Base-by-base conservation (phyloP, 345 rosid genomes). In the Hibiscus syriacus region DNA sequence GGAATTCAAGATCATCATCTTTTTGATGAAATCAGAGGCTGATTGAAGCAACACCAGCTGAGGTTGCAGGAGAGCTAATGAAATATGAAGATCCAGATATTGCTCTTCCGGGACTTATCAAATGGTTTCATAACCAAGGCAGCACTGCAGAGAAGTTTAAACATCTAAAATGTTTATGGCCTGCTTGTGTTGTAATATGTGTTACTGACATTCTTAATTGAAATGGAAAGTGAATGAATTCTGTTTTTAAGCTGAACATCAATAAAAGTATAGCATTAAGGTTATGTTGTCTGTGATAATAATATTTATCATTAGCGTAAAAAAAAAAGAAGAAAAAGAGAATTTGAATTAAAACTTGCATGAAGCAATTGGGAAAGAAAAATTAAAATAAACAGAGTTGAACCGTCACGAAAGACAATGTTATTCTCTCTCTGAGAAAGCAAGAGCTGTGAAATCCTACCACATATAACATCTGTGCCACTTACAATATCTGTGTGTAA, bases 11-110 rank as follows among this genome's bases (percentile, higher is more conserved):
- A 83, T 63, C 79, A 83, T 57, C 69, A 64, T 25, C 70, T 79
- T n/a, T 80, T 83, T 36, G 67, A 38, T 49, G 58, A 46, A 41
- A 77, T 87, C 27, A 56, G 70, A 73, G 55, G 77, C 52, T 74
- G 83, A 85, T 79, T 73, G 74, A 73, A 65, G 77, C 72, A 2
- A 83, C 92, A 39, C 85, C 88, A 4, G 90, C 88, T 54, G 84
- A 82, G 65, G 74, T 83, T 65, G 79, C 85, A 0, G 83, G 83
- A 17, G 79, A 83, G 78, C 73, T 85, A 39, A 82, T 85, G 85
- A 80, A 67, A 54, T 60, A 67, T 52, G 68, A 62, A 70, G 65
- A 79, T 65, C 70, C 80, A 7, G 76, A 82, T n/a, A 27, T 73
- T 20, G 64, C 81, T 23, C 85, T 85, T 70, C 66, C 34, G 66